Base-by-base conservation (phyloP, 2,329 filamentous ascomycete genomes). In the Cladosporium sp. region DNA sequence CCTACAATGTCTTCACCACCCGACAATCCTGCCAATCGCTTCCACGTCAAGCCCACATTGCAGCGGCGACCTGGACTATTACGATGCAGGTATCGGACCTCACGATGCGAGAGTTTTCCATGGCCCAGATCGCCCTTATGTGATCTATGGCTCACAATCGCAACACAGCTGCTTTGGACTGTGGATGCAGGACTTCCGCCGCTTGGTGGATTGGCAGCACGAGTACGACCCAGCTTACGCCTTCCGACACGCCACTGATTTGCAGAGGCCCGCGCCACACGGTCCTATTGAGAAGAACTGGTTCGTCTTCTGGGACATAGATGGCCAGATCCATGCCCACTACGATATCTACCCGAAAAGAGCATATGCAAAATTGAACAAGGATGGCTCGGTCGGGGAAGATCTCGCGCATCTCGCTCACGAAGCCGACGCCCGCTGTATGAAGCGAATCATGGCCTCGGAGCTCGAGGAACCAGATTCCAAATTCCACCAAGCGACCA, bases 81-180 rank as follows among this genome's bases (percentile, higher is more conserved):
- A 84, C 49, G 74, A 71, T 35, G 69, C 81, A 64, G 83, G 80
- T 66, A 72, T 81, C 21, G 86, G 86, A 0, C 85, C 86, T 0
- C 85, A 86, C 68, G 86, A 88, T 70, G 85, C 85, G 0, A 80
- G 86, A 5, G 82, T 86, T 11, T 86, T 88, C 69, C 83, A 82
- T 65, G 85, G 84, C 0, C 86, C 85, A 0, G 72, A 79, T 0
- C 75, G 69, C 1, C 83, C 85, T 0, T 85, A 83, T 64, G 77
- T 81, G 1, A 74, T 85, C 5, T 89, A 83, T 65, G 86, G 86
- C 2, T 86, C 84, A 10, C 86, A 86, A 68, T 86, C 85, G 0
- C 66, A 70, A 0, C 78, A 80, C 67, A 83, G 82, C 1, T 88
- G 86, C 72, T 85, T 88, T 67, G 85, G 86, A 1, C 81, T 84